Evolutionary conservation across 2,329 filamentous ascomycete genomes (phyloP).

Genomic region (Phaeosphaeria sp.): DNA sequence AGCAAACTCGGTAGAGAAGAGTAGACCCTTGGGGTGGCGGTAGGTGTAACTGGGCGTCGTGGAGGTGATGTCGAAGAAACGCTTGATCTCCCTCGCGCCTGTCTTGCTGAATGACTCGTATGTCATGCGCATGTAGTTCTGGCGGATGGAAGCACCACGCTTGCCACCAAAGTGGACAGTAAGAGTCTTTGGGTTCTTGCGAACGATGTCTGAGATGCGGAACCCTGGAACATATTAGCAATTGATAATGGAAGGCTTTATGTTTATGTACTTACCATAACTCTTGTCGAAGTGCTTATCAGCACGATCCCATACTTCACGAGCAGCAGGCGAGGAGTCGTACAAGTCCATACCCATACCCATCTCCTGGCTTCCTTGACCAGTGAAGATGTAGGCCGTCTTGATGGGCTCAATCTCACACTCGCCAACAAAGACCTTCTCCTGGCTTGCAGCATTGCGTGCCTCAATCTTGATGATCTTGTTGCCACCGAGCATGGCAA

Average conservation of each 20-base stretch:
- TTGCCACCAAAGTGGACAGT: constrained; percentile 49
- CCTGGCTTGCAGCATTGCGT: constrained; percentile 32
- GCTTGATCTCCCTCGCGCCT: constrained; percentile 12
- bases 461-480: constrained; percentile 30
- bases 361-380: constrained; percentile 50
- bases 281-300: constrained; percentile 44
- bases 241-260: neutral
- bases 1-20: constrained; percentile 29
- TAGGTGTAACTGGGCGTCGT: constrained; percentile 22
- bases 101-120: constrained; percentile 11
- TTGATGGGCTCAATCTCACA: constrained; percentile 38
- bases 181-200: constrained; percentile 47
- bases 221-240: constrained; percentile 24
- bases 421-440: constrained; percentile 41
- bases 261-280: constrained; percentile 33
- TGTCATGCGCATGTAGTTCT: constrained; percentile 43
- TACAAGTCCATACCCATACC: constrained; percentile 56
- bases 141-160: constrained; percentile 38
- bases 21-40: constrained; percentile 15
- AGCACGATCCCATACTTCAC: constrained; percentile 62
- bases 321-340: constrained; percentile 36
- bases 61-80: constrained; percentile 20
- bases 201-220: constrained; percentile 47
- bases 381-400: constrained; percentile 51
- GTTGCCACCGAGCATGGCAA: constrained; percentile 43